Base-by-base conservation (phyloP, 345 rosid genomes). In the Tarenaya hassleriana region DNA sequence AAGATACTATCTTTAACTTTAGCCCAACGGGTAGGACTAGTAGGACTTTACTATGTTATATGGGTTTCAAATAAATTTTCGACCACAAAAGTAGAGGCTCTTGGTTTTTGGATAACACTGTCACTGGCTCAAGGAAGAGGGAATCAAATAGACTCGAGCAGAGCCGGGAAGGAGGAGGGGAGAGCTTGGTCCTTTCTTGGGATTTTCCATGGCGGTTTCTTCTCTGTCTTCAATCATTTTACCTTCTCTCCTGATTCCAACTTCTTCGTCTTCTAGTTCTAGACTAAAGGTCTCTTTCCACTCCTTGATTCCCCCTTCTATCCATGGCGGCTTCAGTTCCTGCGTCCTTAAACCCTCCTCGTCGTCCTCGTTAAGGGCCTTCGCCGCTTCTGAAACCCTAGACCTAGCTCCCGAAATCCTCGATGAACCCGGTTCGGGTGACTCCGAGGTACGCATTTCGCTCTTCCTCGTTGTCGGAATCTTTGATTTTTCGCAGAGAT, bases 351-450 rank as follows among this genome's bases (percentile, higher is more conserved):
- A 64, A 60, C 67, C 72, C 47, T 53, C 70, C 16, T 7, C 37
- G n/a, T 74, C 79, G 9, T 9, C 16, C 8, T 34, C 76, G 44
- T 45, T 64, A 16, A 80, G 64, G 75, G 64, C 76, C 54, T 76
- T 70, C 56, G 84, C 90, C 0, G 78, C 84, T 52, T 78, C 86
- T 4, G 95, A 88, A 50, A 70, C 75, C 51, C 43, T 84, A 68
- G 76, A 71, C 41, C 48, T 61, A 14, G 49, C 71, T 40, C 70
- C 66, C 42, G 84, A 71, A 45, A 40, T 61, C 44, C 50, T 75
- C 38, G 82, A 76, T 14, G 85, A 47, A 15, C 47, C 80, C 37
- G 71, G 60, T 34, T 62, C 76, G 60, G 72, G 67, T 45, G 20
- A 44, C 56, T 41, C 63, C 21, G 75, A 74, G 84, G 90, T 84